A percentile compares a stretch with the other conserved stretches of the same genome.
Evolutionary conservation across 2,329 filamentous ascomycete genomes (phyloP).

Genomic region (Penicillium capsulatum): DNA sequence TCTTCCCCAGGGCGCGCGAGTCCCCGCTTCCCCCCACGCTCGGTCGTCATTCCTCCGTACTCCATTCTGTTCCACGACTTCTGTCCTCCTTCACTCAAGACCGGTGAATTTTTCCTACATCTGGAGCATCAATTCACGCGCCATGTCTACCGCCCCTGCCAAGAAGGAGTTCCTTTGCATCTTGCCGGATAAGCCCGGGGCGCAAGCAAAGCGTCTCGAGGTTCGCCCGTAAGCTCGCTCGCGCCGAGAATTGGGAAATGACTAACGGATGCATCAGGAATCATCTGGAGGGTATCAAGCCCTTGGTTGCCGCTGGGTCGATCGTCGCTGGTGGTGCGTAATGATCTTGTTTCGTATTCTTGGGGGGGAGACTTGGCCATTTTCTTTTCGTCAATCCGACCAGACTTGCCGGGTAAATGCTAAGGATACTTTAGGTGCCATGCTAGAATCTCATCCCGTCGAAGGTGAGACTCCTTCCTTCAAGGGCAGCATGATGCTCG

Average conservation of each 20-base stretch:
- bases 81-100: slow-evolving; percentile 3
- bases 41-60: slow-evolving; percentile 13
- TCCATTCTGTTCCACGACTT: slow-evolving; percentile 6
- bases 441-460: slow-evolving; percentile 62
- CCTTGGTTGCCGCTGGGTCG: slow-evolving; percentile 52
- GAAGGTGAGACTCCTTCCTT: slow-evolving; percentile 62
- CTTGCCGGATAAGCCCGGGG: slow-evolving; percentile 62
- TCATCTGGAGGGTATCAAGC: slow-evolving; percentile 57
- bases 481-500: slow-evolving; percentile 67
- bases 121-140: no score
- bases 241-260: neutral
- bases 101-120: slow-evolving; percentile 4
- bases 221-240: slow-evolving; percentile 29
- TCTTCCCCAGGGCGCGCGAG: neutral
- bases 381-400: no score
- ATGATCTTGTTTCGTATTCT: neutral
- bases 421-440: slow-evolving; percentile 53
- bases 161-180: slow-evolving; percentile 66
- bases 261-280: slow-evolving; percentile 26
- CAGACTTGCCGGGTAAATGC: neutral
- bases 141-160: slow-evolving; percentile 25
- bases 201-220: slow-evolving; percentile 58
- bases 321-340: slow-evolving; percentile 62
- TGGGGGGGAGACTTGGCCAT: no score
- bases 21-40: slow-evolving; percentile 23